Percentiles rank a stretch among this genome's conserved stretches.
Evolutionary conservation across 352 stramenopile genomes (phyloP).

Genomic region (Sclerospora graminicola): DNA sequence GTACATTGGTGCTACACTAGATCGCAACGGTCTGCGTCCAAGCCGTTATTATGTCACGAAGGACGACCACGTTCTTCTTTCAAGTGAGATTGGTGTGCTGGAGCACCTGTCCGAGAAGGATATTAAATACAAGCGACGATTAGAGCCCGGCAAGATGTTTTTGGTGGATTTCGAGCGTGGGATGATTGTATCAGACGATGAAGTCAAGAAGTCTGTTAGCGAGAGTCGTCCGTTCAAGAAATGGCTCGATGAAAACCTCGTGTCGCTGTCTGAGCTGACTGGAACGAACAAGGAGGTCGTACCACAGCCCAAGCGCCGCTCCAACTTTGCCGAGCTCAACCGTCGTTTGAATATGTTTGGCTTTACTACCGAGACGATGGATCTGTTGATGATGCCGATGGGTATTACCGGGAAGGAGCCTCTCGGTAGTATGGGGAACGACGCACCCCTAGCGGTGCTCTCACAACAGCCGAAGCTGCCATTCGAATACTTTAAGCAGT

Average conservation of each 20-base stretch:
- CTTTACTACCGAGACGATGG: constrained; percentile 92
- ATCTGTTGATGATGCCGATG: constrained; percentile 94
- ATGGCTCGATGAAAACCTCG: constrained; percentile 88
- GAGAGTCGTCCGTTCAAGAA: constrained; percentile 83
- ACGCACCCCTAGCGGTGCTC: constrained; percentile 90
- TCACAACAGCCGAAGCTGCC: constrained; percentile 88
- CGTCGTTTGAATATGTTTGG: constrained; percentile 93
- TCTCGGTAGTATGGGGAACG: constrained; percentile 93
- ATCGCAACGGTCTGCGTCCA: constrained; percentile 93
- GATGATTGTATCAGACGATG: constrained; percentile 91
- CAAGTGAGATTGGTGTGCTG: constrained; percentile 92
- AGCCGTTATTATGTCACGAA: constrained; percentile 96
- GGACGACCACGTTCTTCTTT: constrained; percentile 92
- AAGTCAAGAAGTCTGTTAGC: constrained; percentile 92
- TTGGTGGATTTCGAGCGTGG: constrained; percentile 93
- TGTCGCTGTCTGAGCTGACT: constrained; percentile 79
- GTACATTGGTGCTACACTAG: constrained; percentile 94
- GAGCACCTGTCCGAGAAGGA: constrained; percentile 84
- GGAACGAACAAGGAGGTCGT: constrained; percentile 12
- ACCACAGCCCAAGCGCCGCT: constrained; percentile 17
- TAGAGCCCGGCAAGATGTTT: constrained; percentile 97
- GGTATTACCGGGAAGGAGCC: constrained; percentile 89
- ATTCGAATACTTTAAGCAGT: constrained; percentile 98
- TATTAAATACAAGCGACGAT: constrained; percentile 90
- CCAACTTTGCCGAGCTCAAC: constrained; percentile 64